Evolutionary conservation across 2,329 filamentous ascomycete genomes (phyloP), one percentile per base, ranked within the genome.

Genomic region (Chaetoscypha palmicola): DNA sequence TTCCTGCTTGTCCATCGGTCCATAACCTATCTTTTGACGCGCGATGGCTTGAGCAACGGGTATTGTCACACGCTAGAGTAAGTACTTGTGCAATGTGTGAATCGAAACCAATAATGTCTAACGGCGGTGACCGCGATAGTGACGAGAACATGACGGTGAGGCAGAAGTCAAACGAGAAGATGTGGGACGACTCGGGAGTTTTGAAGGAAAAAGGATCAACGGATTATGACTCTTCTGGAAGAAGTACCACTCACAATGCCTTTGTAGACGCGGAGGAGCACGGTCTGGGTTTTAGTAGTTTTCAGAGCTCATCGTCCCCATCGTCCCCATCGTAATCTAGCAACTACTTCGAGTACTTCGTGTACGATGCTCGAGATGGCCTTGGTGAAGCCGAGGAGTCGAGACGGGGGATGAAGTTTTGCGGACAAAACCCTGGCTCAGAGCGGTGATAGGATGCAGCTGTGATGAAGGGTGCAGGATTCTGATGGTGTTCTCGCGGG

Each of bases 201-300:
- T 41, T 34, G 38, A 22, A 31, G 28, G 19, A 34, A 41, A 41
- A 33, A 14, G 24, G 38, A 41, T 33, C 20, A 24, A 34, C 30
- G 38, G 12, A 34, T 32, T 17, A 41, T 41, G 38, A 41, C 38
- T 41, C 38, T 32, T 26, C 14, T 21, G 5, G 28, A 8, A 19
- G 3, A 5, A 9, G 33, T 52, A 47, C 56, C 54, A 55, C 40
- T 56, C 56, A 57, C 46, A 50, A 51, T 31, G 48, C 23, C 38
- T 48, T 57, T 56, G 56, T 58, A 56, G 51, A 52, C 56, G 56
- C 53, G 51, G 38, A 17, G 22, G 16, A 10, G 23, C 22, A 17
- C 14, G 31, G 16, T 21, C 4, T 17, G 26, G 19, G 11, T 33
- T 33, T 16, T 33, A 33, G 30, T 33, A 16, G 24, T 28, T n/a